Evolutionary conservation across 2,329 filamentous ascomycete species (phyloP).

Genomic region (Huntiella moniliformis): DNA sequence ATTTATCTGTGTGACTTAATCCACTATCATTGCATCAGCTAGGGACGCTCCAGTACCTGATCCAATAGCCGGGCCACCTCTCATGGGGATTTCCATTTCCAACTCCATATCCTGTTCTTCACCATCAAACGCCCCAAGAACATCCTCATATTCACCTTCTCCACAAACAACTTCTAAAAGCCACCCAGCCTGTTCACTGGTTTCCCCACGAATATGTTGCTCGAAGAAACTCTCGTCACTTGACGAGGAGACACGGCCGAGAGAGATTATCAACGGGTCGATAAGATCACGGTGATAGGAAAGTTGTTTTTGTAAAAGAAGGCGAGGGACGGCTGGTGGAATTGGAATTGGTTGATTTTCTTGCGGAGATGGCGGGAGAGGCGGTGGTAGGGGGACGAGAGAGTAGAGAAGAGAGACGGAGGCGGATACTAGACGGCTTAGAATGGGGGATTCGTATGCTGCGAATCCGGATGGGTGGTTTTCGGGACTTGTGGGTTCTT

Average conservation of each 20-base stretch:
- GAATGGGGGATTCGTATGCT: background rate
- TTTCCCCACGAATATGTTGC: constrained; percentile 54
- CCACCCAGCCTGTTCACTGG: constrained; percentile 62
- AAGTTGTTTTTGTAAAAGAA: background rate
- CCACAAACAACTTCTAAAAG: constrained; percentile 49
- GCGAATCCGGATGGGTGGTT: background rate
- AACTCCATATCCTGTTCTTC: background rate
- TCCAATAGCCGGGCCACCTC: background rate
- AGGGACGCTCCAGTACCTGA: background rate
- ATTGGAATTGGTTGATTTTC: background rate
- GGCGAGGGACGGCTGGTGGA: background rate
- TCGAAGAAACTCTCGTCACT: constrained; percentile 64
- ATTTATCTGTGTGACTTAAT: background rate
- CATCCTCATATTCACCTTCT: constrained; percentile 15
- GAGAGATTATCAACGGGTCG: constrained; percentile 50
- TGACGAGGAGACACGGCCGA: constrained; percentile 72
- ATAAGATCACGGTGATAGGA: background rate
- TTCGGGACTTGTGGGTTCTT: background rate
- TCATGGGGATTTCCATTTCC: background rate
- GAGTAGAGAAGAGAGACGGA: background rate
- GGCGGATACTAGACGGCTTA: background rate
- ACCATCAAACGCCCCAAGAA: constrained; percentile 20
- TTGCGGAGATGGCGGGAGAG: background rate
- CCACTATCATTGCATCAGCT: background rate
- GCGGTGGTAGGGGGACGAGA: background rate